Evolutionary conservation across 306 rosid species (phyloP).

Genomic region (Corylus heterophylla): DNA sequence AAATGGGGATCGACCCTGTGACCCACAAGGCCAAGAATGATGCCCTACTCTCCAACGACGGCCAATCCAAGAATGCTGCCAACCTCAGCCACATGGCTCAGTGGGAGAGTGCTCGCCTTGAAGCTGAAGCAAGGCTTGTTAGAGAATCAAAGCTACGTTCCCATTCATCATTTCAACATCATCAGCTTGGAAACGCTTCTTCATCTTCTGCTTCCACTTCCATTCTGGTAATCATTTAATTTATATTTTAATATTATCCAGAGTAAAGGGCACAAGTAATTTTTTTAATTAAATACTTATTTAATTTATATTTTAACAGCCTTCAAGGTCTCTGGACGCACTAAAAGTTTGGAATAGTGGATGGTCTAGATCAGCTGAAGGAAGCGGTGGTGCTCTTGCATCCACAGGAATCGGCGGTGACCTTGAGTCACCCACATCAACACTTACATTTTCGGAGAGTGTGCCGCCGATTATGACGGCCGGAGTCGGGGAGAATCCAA

Average conservation of each 20-base stretch:
- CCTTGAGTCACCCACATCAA: constrained; percentile 87
- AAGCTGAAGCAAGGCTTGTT: constrained; percentile 95
- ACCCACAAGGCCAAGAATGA: constrained; percentile 95
- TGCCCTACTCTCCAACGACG: constrained; percentile 58
- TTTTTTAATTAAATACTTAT: too few species aligned
- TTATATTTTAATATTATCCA: too few species aligned
- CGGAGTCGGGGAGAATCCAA: constrained; percentile 36
- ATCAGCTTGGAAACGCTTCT: constrained; percentile 39
- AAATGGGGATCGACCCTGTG: constrained; percentile 95
- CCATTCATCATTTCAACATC: constrained; percentile 49
- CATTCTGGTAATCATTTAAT: neutral
- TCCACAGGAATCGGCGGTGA: constrained; percentile 31
- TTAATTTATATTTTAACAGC: neutral
- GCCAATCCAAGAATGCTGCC: constrained; percentile 81
- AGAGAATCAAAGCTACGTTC: constrained; percentile 82
- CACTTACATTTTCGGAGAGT: constrained; percentile 67
- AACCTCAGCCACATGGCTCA: constrained; percentile 98
- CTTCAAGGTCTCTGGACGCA: constrained; percentile 29
- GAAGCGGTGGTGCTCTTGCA: constrained; percentile 18
- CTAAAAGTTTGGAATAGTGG: constrained; percentile 46
- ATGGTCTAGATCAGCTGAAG: constrained; percentile 44
- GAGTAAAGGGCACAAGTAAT: too few species aligned
- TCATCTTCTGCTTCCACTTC: constrained; percentile 45
- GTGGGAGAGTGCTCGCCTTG: constrained; percentile 99
- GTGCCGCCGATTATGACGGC: constrained; percentile 38